Base-by-base conservation (phyloP, 768 basidiomycete genomes). In the Suillus subalutaceus region DNA sequence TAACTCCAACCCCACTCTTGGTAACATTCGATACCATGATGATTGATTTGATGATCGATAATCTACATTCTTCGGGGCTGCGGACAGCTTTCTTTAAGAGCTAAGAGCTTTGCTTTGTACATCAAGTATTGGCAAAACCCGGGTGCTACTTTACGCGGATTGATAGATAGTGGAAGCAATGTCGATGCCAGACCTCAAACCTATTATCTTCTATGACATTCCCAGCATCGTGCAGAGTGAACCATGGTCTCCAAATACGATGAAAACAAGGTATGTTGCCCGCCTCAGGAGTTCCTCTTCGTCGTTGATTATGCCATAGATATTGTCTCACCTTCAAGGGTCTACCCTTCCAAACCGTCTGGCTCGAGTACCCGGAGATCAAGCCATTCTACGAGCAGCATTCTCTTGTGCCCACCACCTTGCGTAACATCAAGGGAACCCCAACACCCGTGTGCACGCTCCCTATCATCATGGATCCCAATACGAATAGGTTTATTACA, bases 361-460 rank as follows among this genome's bases (percentile, higher is more conserved):
- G 83, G 82, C 71, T 87, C 63, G 85, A 87, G 65, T 84, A 80
- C 66, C 82, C 82, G 4, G 84, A 88, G 62, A 83, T 89, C 61
- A 80, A 74, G 61, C 35, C 61, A 0, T 69, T 73, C 60, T 76
- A 56, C 66, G 56, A 73, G 73, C 71, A 76, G 76, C 63, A 74
- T 80, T 63, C 65, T 81, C 63, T 60, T n/a, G 58, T 13, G 8
- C 61, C 6, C 57, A 65, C 9, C 64, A 38, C 73, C 16, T 68
- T 30, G 26, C 12, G 41, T 10, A 12, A 1, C 26, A 20, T 43
- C 40, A 43, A 43, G 10, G 59, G 80, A 80, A 1, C 59, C 60
- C 12, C 76, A 71, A 1, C 66, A 66, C 46, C 85, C 10, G 18
- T 60, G 12, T 12, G 85, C 72, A 85, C 83, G 12, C 74, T 85